Evolutionary conservation across 495 filamentous ascomycete genomes (phyloP), one percentile per base, ranked within the genome.

Genomic region (Aspergillus campestris): DNA sequence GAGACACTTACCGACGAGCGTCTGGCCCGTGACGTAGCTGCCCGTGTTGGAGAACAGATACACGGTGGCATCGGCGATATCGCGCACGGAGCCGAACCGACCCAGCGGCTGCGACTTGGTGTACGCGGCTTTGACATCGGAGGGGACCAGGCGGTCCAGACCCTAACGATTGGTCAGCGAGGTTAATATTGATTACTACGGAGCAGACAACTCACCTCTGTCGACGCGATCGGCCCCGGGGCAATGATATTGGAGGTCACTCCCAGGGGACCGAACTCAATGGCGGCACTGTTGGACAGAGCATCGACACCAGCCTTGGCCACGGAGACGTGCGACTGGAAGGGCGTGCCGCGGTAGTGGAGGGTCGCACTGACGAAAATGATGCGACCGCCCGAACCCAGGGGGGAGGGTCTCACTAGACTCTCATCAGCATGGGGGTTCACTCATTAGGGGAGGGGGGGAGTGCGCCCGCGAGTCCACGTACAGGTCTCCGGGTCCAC

Each of bases 251-350:
- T 98, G 9, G 81, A 84, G 0, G 89, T 94, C n/a, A 98, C 57
- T 1, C 92, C 92, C 30, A 75, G 74, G 0, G 92, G 92, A 0
- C 91, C 91, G 49, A 88, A 87, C 59, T 98, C 92, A 31, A 98
- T 73, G 3, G 86, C 82, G 0, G 88, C 72, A 7, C 75, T 77
- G 38, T 79, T 73, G 27, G 83, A 83, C 45, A 97, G 71, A 1
- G 88, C 80, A 60, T 98, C 92, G 13, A 98, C 78, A 18, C 82
- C 89, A 0, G 92, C 88, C 66, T 98, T 98, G 42, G 92, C 92
- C 6, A 87, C 89, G 3, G 81, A 71, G 12, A 89, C 90, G 60
- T 96, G 92, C 3, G 81, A 71, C 59, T 97, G 92, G 58, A 91
- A 78, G 0, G 89, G 84, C 60, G 78, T 77, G 15, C 84, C 86